Base-by-base conservation (phyloP, 148 eudicot species). In the Diospyros lotus region DNA sequence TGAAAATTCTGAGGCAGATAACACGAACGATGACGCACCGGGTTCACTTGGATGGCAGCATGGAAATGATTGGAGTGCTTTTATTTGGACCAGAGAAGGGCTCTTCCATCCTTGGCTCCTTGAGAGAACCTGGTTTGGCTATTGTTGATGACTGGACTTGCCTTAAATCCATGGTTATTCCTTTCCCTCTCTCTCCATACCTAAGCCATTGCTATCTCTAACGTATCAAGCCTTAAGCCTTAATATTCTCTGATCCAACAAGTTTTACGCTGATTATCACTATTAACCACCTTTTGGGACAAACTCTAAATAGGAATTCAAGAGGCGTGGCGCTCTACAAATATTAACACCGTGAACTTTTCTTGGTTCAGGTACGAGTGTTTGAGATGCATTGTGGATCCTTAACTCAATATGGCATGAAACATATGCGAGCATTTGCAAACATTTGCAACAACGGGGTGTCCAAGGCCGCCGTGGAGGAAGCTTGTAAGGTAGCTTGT, bases 101-200 rank as follows among this genome's bases (percentile, higher is more conserved):
- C 1, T 72, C 82, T 9, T 77, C 90, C 5, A 66, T 83, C 18
- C 90, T 89, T 9, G 80, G 71, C 56, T 75, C 84, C 1, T 78
- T 75, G 14, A 81, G 91, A 72, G 73, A 63, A 48, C 79, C 67
- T 0, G 91, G 98, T 2, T 58, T 73, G 44, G 89, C 98, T 5
- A 77, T 95, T 54, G 98, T 89, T 3, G 94, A 95, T 73, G 93
- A 95, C 62, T 95, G 99, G 99, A 85, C 77, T 9, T 95, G 99
- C 78, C 82, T 95, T 55, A 93, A 92, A 82, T 88, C 91, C 46
- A 90, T 85, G 98, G 99, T 95, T 73, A 75, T 51, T 64, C 13
- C 6, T 18, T 9, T 11, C 58, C 13, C 3, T 1, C 14, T 10
- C 43, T 40, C 45, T 8, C 11, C 63, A 38, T 45, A 43, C 10